Percentiles rank a stretch among this genome's conserved stretches.
These are phyloP conservation scores for Fragosphaeria purpurea DNA, from an alignment of 2,329 filamentous ascomycete genomes.

Conservation along the genomic window DNA sequence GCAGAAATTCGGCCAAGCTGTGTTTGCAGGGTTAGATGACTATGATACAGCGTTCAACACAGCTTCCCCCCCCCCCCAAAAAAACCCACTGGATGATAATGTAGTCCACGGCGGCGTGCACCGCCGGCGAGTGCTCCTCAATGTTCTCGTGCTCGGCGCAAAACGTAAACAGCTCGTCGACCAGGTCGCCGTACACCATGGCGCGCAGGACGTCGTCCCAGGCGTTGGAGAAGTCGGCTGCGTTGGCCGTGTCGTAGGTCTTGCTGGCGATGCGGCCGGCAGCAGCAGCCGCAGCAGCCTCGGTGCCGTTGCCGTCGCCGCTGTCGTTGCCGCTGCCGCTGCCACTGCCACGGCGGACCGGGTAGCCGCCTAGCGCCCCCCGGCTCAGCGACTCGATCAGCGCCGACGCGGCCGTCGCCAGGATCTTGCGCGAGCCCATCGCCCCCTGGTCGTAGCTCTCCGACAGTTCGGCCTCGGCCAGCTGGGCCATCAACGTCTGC, in stretches of 20 bases:
- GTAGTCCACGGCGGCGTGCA: constrained; percentile 56
- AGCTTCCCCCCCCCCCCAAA: too few relatives aligned
- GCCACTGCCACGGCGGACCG: constrained; percentile 4
- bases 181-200: constrained; percentile 56
- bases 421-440: constrained; percentile 62
- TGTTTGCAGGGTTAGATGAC: not conserved
- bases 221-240: constrained; percentile 50
- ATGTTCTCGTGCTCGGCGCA: constrained; percentile 51
- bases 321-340: not conserved
- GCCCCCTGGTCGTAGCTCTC: constrained; percentile 76
- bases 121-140: constrained; percentile 50
- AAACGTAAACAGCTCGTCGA: constrained; percentile 55
- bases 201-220: constrained; percentile 59
- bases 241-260: constrained; percentile 46
- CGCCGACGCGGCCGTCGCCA: constrained; percentile 61
- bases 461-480: constrained; percentile 60
- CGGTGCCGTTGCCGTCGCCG: constrained; percentile 5
- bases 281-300: constrained; percentile 11
- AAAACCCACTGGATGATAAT: constrained; percentile 54
- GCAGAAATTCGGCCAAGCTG: constrained; percentile 63
- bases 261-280: constrained; percentile 12
- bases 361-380: constrained; percentile 54
- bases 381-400: constrained; percentile 60
- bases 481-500: constrained; percentile 47
- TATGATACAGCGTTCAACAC: too few relatives aligned